Base-by-base conservation (phyloP, 2,329 filamentous ascomycete genomes). In the Scedosporium apiospermum region DNA sequence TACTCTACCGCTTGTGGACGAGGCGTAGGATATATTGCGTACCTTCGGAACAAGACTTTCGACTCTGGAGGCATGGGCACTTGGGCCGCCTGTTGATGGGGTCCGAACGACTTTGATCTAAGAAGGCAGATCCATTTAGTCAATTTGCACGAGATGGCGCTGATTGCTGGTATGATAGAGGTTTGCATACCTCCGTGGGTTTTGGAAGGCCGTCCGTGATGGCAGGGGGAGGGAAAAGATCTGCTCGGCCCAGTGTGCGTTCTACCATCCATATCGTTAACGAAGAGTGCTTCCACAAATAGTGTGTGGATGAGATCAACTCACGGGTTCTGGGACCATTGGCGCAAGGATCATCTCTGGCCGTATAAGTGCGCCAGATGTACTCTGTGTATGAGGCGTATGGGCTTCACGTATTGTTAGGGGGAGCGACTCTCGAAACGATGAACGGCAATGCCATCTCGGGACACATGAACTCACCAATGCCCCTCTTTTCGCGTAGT, bases 181-280 rank as follows among this genome's bases (percentile, higher is more conserved):
- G 10, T 34, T 6, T 41, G 16, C 71, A 65, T 65, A 76, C 75
- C 66, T 65, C 59, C 68, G 70, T 12, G 74, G 65, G 58, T 78
- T 74, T 66, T 77, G 79, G 60, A 86, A 71, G 4, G 76, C 74
- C 4, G 82, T 85, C 12, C 78, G 75, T 10, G 77, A 78, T 0
- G 82, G 77, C 46, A 84, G 72, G 0, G 81, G 80, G 21, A 80
- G 74, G 0, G 81, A 80, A 65, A 87, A 87, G 26, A 87, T 84
- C 49, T 82, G 77, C 66, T 85, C 79, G 5, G 84, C 82, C 85
- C 85, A 88, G 68, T 87, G 84, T 4, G 76, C 72, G 59, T 73
- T 74, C 82, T 85, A 64, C 61, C 34, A 38, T 23, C 42, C 34
- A 27, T 55, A 64, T 66, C 62, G 66, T 58, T 59, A 63, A 42